These are phyloP conservation scores for Fragaria iinumae DNA, from an alignment of 306 rosid genomes.

Conservation along the genomic window DNA sequence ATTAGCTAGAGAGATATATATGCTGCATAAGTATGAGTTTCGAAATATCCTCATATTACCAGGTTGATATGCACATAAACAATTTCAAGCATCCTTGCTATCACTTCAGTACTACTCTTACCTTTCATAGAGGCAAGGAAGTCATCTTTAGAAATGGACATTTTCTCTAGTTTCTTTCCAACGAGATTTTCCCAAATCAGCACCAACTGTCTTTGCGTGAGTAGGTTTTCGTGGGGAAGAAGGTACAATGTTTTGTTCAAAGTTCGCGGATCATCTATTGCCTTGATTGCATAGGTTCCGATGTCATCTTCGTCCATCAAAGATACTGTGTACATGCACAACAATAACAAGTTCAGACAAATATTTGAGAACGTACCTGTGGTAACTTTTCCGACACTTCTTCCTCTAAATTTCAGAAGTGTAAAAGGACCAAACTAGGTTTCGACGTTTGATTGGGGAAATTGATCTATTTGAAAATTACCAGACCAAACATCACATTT, in stretches of 20 bases:
- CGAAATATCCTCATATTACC: no score
- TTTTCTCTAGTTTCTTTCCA: slow-evolving; percentile 52
- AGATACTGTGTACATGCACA: slow-evolving; percentile 31
- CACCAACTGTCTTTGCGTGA: slow-evolving; percentile 61
- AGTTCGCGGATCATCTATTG: slow-evolving; percentile 77
- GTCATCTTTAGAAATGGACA: slow-evolving; percentile 44
- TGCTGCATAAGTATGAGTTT: no score
- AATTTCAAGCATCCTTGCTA: neutral
- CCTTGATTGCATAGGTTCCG: slow-evolving; percentile 59
- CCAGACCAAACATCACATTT: no score
- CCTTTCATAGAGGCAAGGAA: slow-evolving; percentile 67
- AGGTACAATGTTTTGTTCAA: slow-evolving; percentile 75
- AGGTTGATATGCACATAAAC: no score
- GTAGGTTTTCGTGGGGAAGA: slow-evolving; percentile 68
- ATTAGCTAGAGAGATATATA: neutral
- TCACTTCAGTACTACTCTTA: slow-evolving; percentile 26
- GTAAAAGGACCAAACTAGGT: no score
- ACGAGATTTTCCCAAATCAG: slow-evolving; percentile 63
- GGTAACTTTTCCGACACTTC: no score
- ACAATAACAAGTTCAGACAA: no score
- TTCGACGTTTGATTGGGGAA: no score
- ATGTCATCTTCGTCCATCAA: slow-evolving; percentile 73
- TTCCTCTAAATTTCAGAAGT: no score
- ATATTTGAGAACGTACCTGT: neutral
- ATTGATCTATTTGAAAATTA: no score